Evolutionary conservation across 371 early-diverging fungal genomes (phyloP).

Genomic region (Zychaea mexicana): DNA sequence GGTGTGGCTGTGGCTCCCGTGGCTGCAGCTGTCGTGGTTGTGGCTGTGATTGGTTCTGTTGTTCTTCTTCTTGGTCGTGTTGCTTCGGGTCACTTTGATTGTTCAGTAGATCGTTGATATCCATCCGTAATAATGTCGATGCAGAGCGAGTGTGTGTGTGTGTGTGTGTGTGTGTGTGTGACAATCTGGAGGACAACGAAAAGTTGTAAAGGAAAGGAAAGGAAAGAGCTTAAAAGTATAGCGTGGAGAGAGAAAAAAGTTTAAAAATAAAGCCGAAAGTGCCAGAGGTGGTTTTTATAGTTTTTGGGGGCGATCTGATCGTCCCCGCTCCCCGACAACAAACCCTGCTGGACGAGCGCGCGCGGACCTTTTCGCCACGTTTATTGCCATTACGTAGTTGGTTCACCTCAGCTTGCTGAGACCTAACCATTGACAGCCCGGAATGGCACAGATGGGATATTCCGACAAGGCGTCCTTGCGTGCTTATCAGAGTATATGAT

Average conservation of each 20-base stretch:
- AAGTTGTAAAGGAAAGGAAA: constrained; percentile 6
- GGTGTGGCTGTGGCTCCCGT: background rate
- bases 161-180: too few relatives aligned
- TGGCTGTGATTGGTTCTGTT: background rate
- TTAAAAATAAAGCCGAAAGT: background rate
- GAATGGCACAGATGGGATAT: constrained; percentile 8
- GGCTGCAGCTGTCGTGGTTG: background rate
- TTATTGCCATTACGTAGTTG: constrained; percentile 3
- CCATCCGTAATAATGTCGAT: too few relatives aligned
- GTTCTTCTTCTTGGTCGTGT: background rate
- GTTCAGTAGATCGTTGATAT: constrained; percentile 17
- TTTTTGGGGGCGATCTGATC: background rate
- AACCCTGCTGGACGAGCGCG: background rate
- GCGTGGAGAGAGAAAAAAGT: background rate
- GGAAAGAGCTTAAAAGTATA: background rate
- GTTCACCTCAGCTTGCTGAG: constrained; percentile 3
- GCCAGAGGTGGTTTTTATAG: background rate
- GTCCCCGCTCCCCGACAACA: background rate
- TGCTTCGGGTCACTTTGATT: background rate
- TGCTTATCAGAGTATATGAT: too few relatives aligned
- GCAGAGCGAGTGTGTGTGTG: too few relatives aligned
- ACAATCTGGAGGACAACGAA: background rate
- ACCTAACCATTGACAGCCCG: constrained; percentile 9
- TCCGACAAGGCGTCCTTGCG: too few relatives aligned
- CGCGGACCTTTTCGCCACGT: constrained; percentile 17